These are phyloP conservation scores for Cladosporium velox DNA, from an alignment of 2,329 filamentous ascomycete genomes.

Conservation along the genomic window DNA sequence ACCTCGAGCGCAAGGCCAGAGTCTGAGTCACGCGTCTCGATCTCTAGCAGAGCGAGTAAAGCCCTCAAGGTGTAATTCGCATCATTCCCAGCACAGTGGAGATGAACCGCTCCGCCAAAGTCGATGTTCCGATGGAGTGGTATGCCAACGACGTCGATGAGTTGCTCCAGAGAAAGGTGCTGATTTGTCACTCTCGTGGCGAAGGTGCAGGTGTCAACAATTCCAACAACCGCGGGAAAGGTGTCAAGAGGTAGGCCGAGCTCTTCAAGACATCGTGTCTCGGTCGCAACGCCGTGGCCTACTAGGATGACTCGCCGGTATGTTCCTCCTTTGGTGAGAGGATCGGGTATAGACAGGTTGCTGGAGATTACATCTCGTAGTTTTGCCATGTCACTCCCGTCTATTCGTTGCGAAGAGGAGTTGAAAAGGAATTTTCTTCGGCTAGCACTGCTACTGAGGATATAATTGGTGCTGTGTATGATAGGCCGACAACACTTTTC, in stretches of 20 bases:
- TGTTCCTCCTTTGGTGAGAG: neutral
- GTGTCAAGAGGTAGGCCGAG: slow-evolving; percentile 2
- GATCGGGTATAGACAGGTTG: neutral
- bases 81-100: neutral
- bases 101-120: neutral
- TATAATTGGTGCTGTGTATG: neutral
- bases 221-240: neutral
- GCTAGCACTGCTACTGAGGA: neutral
- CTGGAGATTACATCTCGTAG: neutral
- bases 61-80: neutral
- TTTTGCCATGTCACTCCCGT: neutral
- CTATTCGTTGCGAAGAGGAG: neutral
- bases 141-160: neutral
- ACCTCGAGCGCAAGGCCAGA: neutral
- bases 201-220: neutral
- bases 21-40: neutral
- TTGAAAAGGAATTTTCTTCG: neutral
- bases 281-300: neutral
- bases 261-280: neutral
- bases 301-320: neutral
- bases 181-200: neutral
- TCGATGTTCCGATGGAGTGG: neutral
- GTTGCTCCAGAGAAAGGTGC: neutral
- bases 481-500: neutral
- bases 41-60: neutral